Base-by-base conservation (phyloP, 768 basidiomycete genomes). In the Pleurotus giganteus region DNA sequence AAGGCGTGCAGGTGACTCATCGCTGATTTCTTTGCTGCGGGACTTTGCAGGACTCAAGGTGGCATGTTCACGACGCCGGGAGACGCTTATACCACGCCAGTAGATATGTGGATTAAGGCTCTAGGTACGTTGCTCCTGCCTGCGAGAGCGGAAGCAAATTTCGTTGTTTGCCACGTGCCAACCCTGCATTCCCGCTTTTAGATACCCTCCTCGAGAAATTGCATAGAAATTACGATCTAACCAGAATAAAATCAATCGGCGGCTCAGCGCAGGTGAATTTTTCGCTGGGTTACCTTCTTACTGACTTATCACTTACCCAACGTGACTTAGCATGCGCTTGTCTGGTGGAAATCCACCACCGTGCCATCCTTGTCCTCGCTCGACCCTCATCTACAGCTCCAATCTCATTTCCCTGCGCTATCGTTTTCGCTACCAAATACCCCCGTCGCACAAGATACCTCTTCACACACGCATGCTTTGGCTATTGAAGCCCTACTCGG, bases 21-120 rank as follows among this genome's bases (percentile, higher is more conserved):
- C n/a, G 23, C 49, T 56, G 46, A 32, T 45, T 59, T 42, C 53
- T 63, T 39, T 45, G 45, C 55, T 41, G 42, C 52, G 34, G 55
- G 42, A 31, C 57, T 50, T 54, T 57, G 13, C 66, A 93, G 91
- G 67, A 94, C 90, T 1, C 86, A 89, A 57, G 89, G 89, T 44
- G 91, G 91, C 4, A 88, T 93, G 56, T 91, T 91, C 69, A 91
- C 88, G 41, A 89, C 88, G 0, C 87, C 88, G 3, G 89, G 89
- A 27, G 90, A 93, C 69, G 89, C 89, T 21, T 91, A 88, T 65
- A 92, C 89, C 34, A 91, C 91, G 5, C 91, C 91, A 1, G 80
- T 94, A 43, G 91, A 94, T 63, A 91, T 93, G 88, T 93, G 91
- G 91, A 84, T 91, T 53, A 91, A 89, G 67, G 88, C 79, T 13